A percentile compares a stretch with the other conserved stretches of the same genome.
Conservation (phyloP, 345 rosid species). For the Mercurialis annua region DNA sequence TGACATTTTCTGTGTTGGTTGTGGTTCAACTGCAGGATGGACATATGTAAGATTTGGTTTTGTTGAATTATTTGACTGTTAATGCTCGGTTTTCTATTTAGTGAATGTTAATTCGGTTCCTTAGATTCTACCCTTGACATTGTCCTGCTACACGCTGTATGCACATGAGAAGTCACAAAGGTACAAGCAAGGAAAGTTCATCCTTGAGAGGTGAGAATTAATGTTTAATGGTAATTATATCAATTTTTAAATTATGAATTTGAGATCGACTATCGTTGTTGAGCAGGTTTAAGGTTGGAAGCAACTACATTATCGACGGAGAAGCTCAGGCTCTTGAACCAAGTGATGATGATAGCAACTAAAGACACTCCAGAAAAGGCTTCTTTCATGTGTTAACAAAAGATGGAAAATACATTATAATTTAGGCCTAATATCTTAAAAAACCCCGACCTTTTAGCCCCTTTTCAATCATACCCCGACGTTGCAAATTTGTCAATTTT, state of each 20-base stretch:
- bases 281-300: slow-evolving; percentile 66
- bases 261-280: slow-evolving; percentile 18
- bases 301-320: slow-evolving; percentile 30
- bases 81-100: no score
- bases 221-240: neutral
- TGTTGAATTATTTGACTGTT: slow-evolving; percentile 5
- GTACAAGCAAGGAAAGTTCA: slow-evolving; percentile 80
- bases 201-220: slow-evolving; percentile 58
- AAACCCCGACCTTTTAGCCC: no score
- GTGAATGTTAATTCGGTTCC: no score
- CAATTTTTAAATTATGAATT: slow-evolving; percentile 3
- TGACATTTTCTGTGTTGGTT: slow-evolving; percentile 71
- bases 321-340: slow-evolving; percentile 44
- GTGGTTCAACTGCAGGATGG: slow-evolving; percentile 86
- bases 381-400: no score
- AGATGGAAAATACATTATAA: no score
- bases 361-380: no score
- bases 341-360: slow-evolving; percentile 55
- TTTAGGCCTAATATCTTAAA: no score
- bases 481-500: no score
- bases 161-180: slow-evolving; percentile 57
- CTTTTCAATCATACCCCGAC: no score
- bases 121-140: neutral
- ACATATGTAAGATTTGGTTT: slow-evolving; percentile 56
- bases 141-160: slow-evolving; percentile 29